Conservation (phyloP, 139 green algal genomes). For the Tetraselmis chui region DNA sequence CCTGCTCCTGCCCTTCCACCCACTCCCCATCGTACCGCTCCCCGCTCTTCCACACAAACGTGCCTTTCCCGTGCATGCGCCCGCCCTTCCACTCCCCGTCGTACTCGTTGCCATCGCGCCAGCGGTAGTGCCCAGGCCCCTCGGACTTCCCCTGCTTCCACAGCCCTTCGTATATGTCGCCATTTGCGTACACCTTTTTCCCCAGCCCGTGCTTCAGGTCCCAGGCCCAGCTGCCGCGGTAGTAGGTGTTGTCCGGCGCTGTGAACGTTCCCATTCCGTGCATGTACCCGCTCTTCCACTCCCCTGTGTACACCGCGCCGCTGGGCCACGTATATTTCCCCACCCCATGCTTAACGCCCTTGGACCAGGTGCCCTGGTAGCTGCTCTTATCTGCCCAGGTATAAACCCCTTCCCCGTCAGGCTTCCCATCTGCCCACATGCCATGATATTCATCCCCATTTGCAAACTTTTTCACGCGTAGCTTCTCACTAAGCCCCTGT, state of each 20-base stretch:
- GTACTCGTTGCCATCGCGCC: conserved; percentile 68
- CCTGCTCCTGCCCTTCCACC: conserved; percentile 58
- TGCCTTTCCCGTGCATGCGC: conserved; percentile 77
- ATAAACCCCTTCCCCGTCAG: conserved; percentile 69
- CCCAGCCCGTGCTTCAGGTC: conserved; percentile 75
- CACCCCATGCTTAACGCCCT: conserved; percentile 57
- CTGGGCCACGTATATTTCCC: conserved; percentile 66
- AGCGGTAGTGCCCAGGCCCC: conserved; percentile 57
- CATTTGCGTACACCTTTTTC: conserved; percentile 66
- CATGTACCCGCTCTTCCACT: conserved; percentile 71
- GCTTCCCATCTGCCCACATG: conserved; percentile 28
- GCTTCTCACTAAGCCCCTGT: no score
- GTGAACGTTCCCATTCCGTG: conserved; percentile 70
- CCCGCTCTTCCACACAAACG: conserved; percentile 75
- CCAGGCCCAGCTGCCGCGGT: conserved; percentile 56
- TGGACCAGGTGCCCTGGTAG: conserved; percentile 67
- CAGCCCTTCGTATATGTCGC: conserved; percentile 69
- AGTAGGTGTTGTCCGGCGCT: conserved; percentile 51
- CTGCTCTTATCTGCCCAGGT: conserved; percentile 55
- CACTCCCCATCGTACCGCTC: conserved; percentile 87
- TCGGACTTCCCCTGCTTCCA: conserved; percentile 53
- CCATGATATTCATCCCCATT: neutral
- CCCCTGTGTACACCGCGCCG: conserved; percentile 57
- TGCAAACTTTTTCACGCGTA: neutral
- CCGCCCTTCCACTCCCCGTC: conserved; percentile 79